Evolutionary conservation across 768 basidiomycete species (phyloP), one percentile per base, ranked within the genome.

Genomic region (Psilocybe tampanensis): DNA sequence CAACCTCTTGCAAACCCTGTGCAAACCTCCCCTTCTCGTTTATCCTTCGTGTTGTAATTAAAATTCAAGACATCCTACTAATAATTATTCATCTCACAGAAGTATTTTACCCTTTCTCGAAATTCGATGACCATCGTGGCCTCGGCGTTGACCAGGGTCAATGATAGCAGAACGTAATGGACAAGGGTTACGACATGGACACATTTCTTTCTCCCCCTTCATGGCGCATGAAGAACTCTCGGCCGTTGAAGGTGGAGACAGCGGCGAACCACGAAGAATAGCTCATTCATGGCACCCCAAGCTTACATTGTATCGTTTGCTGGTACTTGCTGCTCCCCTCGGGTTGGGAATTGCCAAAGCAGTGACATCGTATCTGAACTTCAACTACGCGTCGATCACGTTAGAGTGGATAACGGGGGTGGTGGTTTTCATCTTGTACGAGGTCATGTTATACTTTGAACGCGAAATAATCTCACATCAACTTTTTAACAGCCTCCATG

Each of bases 381-480:
- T 36, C 9, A 51, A 22, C 18, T 51, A 51, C 19, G 33, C 36
- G 18, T 51, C 50, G 17, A 51, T 39, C 19, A 51, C 50, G 11
- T 13, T 51, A 18, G 50, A 51, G n/a, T 51, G 50, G 50, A 23
- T 51, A 21, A 15, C 23, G 8, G 50, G 50, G 9, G 50, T 51
- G 22, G 50, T 39, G 8, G 36, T 51, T 17, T 36, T 51, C 21
- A 15, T 51, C 33, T 34, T 51, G 50, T 51, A 23, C 18, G 36
- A 17, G 9, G 22, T 11, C 22, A 6, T 23, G 8, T 13, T n/a
- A 3, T 39, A 13, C 12, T 8, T 39, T 39, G 15, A 4, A 6
- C 36, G 3, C 3, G 12, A 4, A n/a, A 3, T 5, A 8, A 6
- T 39, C n/a, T 39, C 4, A 39, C 3, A 39, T 13, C 36, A 39